Conservation (phyloP, 768 basidiomycete species). For the Calvatia gigantea region DNA sequence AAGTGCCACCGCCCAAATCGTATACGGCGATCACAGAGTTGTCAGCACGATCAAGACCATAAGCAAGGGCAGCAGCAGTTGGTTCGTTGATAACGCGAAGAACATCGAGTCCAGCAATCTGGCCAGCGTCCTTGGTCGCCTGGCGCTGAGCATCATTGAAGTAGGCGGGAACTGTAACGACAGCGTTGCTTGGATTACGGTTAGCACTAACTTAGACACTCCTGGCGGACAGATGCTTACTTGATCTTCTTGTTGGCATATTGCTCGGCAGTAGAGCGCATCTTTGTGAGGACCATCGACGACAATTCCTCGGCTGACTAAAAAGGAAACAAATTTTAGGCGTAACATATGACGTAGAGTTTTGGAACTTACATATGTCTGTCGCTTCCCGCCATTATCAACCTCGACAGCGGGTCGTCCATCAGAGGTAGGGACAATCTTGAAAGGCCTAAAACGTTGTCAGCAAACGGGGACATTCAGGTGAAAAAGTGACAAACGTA, state of each 20-base stretch:
- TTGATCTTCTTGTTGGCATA: slow-evolving; percentile 91
- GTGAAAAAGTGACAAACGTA: slow-evolving; percentile 25
- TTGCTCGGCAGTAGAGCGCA: slow-evolving; percentile 94
- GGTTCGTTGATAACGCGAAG: slow-evolving; percentile 99
- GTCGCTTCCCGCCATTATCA: slow-evolving; percentile 80
- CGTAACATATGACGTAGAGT: slow-evolving; percentile 1
- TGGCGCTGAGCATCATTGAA: slow-evolving; percentile 99
- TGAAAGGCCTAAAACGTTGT: slow-evolving; percentile 62
- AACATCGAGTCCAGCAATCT: slow-evolving; percentile 96
- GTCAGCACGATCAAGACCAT: slow-evolving; percentile 88
- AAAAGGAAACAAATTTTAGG: slow-evolving; percentile 14
- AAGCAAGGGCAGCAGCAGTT: slow-evolving; percentile 96
- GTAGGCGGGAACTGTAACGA: slow-evolving; percentile 96
- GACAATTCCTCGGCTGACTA: slow-evolving; percentile 86
- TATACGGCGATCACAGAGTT: slow-evolving; percentile 94
- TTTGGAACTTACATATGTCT: slow-evolving; percentile 59
- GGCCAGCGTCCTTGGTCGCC: slow-evolving; percentile 97
- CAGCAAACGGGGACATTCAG: neutral
- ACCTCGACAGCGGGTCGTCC: slow-evolving; percentile 81
- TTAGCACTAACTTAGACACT: neutral
- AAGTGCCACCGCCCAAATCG: slow-evolving; percentile 97
- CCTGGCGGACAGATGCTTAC: slow-evolving; percentile 48
- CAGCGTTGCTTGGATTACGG: slow-evolving; percentile 59
- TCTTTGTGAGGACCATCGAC: slow-evolving; percentile 86
- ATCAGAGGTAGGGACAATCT: slow-evolving; percentile 66